A percentile compares a stretch with the other conserved stretches of the same genome.
Evolutionary conservation across 176 grass and related monocot species (phyloP).

Genomic region (Ensete ventricosum): DNA sequence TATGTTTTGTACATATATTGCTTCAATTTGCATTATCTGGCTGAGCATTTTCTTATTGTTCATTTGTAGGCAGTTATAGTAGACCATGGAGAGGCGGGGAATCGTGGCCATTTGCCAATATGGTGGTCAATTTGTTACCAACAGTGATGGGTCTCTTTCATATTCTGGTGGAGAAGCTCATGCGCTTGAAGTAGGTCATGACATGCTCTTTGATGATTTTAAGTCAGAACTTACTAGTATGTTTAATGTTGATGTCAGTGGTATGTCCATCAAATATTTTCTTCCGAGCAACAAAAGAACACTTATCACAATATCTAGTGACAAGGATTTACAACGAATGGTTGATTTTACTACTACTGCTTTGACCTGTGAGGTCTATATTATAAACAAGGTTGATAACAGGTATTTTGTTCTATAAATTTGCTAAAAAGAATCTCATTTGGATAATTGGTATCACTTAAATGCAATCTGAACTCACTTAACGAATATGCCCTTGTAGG

Average conservation of each 20-base stretch:
- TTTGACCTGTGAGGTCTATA: slow-evolving; percentile 63
- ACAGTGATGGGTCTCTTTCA: slow-evolving; percentile 51
- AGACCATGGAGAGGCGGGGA: slow-evolving; percentile 11
- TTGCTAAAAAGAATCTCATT: neutral
- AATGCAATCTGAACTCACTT: neutral
- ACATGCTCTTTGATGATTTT: slow-evolving; percentile 60
- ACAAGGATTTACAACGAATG: slow-evolving; percentile 90
- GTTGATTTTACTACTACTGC: slow-evolving; percentile 74
- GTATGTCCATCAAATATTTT: slow-evolving; percentile 84
- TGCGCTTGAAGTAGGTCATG: slow-evolving; percentile 57
- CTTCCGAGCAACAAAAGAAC: slow-evolving; percentile 79
- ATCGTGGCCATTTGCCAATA: slow-evolving; percentile 84
- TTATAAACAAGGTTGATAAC: slow-evolving; percentile 75
- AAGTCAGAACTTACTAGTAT: slow-evolving; percentile 67
- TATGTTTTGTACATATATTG: neutral
- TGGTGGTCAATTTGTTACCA: slow-evolving; percentile 76
- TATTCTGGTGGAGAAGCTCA: slow-evolving; percentile 94
- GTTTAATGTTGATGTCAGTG: slow-evolving; percentile 61
- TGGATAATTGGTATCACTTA: too few relatives aligned
- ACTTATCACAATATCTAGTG: slow-evolving; percentile 77
- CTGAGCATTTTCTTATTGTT: neutral
- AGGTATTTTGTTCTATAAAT: slow-evolving; percentile 29
- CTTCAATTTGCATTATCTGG: neutral
- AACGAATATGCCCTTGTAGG: slow-evolving; percentile 4
- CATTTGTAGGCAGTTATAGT: neutral